Base-by-base conservation (phyloP, 2,329 filamentous ascomycete genomes). In the Lachnellula arida region DNA sequence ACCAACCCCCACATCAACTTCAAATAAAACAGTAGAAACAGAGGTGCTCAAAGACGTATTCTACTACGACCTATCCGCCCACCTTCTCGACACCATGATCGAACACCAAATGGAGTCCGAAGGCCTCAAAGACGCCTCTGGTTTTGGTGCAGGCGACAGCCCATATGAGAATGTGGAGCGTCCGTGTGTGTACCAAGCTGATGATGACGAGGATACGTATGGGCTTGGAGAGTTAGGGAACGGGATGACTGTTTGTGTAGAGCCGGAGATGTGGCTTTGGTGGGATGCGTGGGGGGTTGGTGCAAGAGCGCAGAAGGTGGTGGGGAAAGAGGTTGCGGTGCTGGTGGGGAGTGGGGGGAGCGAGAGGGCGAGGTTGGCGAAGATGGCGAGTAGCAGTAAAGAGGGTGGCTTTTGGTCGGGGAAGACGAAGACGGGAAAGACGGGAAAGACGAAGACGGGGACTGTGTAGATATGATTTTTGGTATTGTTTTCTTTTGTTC, bases 281-380 rank as follows among this genome's bases (percentile, higher is more conserved):
- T 78, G 76, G 66, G 78, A 79, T 49, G 70, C 73, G 0, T 81
- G 81, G 43, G 77, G 72, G 0, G 67, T 82, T 4, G 71, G 71
- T 14, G 59, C 61, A 40, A 65, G 68, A 22, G 75, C 71, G 15
- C 73, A 75, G 4, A 53, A 61, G 12, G 63, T 63, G 43, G 63
- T 75, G 22, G 73, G 71, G 2, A 62, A 57, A 34, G 64, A 65
- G 6, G 62, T 71, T 2, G 69, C 63, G 6, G 58, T 61, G 58
- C 59, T 64, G 51, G 51, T 67, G 1, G 49, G 23, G 23, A 46
- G 54, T 12, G 63, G 61, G 15, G 57, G 58, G 48, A 61, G 57
- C 28, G 23, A 65, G 37, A 60, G 58, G 44, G 44, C 12, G 34
- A 37, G 44, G 53, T 23, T 56, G 4, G 40, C 42, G 17, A 37